Conservation (phyloP, 2,329 filamentous ascomycete genomes). For the Neonectria faginata region DNA sequence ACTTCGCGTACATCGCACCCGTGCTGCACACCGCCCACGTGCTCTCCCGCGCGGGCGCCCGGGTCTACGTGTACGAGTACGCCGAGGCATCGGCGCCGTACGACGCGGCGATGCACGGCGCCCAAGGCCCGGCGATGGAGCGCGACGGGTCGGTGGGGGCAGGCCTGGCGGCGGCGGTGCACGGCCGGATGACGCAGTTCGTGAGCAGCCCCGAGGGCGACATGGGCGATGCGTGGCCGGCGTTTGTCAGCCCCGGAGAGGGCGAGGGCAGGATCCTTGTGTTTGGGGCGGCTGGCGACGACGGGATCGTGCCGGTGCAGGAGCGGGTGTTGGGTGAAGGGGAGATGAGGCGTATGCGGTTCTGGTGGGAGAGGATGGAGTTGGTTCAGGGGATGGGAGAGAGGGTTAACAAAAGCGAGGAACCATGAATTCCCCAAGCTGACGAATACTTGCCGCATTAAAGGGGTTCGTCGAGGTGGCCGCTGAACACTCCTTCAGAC, state of each 20-base stretch:
- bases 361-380: conserved; percentile 69
- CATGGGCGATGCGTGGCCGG: conserved; percentile 53
- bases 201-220: conserved; percentile 46
- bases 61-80: conserved; percentile 70
- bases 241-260: conserved; percentile 54
- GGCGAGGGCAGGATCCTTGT: conserved; percentile 58
- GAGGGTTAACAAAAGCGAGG: background rate
- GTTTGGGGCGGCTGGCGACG: conserved; percentile 71
- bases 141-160: conserved; percentile 58
- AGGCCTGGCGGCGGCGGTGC: conserved; percentile 56
- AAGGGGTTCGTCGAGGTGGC: background rate
- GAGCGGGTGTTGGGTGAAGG: conserved; percentile 56
- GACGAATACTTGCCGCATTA: background rate
- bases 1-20: conserved; percentile 74
- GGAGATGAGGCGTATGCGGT: conserved; percentile 64
- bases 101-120: conserved; percentile 60
- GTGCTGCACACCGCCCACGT: conserved; percentile 69
- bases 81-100: conserved; percentile 58
- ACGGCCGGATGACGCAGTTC: conserved; percentile 55
- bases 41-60: conserved; percentile 46
- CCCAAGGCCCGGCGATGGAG: conserved; percentile 57
- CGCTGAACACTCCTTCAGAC: background rate
- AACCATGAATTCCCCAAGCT: background rate
- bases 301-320: conserved; percentile 61
- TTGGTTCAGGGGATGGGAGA: conserved; percentile 45